Base-by-base conservation (phyloP, 2,329 filamentous ascomycete genomes). In the Xylaria sp. region DNA sequence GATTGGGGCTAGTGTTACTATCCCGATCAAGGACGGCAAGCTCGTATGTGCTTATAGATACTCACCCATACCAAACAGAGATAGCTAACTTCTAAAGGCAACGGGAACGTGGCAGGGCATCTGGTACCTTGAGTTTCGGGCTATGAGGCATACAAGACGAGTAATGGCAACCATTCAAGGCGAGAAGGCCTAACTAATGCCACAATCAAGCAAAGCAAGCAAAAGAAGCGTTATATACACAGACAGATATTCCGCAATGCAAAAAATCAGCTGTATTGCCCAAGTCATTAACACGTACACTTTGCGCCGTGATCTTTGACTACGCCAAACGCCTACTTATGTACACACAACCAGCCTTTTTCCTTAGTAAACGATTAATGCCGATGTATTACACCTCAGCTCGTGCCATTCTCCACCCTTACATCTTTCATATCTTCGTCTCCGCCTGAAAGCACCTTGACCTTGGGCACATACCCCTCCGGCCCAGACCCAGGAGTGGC, bases 111-210 rank as follows among this genome's bases (percentile, higher is more conserved):
- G 92, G 93, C 93, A 96, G 76, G 89, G 96, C 0, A 95, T 98
- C 68, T 98, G 93, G 92, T 97, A 97, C 80, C 82, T 98, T 72
- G 96, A 98, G 81, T 98, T 98, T 79, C 86, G 95, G 65, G 87
- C 85, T 9, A 84, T 84, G 73, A 93, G 89, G 81, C 94, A 98
- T 81, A 85, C 88, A 71, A 88, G 96, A 76, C 92, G 89, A 78
- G 88, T 98, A 12, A 90, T 99, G 70, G 95, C 95, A 62, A 98
- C 96, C 1, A 97, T 98, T 70, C 94, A 98, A 80, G 96, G 95
- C 51, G 92, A 98, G 83, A 89, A 89, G 79, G 82, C 82, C 61
- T 84, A 71, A 77, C 19, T 14, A 55, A 54, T 39, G 24, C 1
- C 62, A 47, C 14, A 24, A 47, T 34, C 8, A 57, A 36, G 2